Conservation (phyloP, 176 grass and related monocot genomes). For the Ensete ventricosum region DNA sequence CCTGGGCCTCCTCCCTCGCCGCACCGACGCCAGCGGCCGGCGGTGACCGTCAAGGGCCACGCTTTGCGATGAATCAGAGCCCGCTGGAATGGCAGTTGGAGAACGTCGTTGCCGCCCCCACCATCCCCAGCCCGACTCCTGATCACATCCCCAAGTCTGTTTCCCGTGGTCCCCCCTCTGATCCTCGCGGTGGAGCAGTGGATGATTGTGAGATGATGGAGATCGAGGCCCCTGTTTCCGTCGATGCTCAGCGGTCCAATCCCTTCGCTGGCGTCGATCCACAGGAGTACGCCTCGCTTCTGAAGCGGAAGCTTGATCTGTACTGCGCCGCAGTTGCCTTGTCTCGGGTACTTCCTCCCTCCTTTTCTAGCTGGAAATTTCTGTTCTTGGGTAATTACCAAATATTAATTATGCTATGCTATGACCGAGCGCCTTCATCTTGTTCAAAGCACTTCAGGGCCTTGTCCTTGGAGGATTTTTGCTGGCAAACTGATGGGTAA, state of each 20-base stretch:
- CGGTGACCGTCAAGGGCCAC: background rate
- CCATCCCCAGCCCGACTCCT: background rate
- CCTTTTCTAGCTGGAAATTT: background rate
- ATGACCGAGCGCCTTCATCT: background rate
- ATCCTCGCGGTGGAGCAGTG: background rate
- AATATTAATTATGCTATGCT: too few relatives aligned
- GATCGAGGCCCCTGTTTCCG: conserved; percentile 1
- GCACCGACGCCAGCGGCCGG: background rate
- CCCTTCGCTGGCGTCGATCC: conserved; percentile 20
- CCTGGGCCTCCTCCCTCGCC: conserved; percentile 11
- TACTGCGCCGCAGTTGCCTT: conserved; percentile 55
- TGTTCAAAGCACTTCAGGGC: background rate
- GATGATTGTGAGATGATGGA: conserved; percentile 20
- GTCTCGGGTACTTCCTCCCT: conserved; percentile 43
- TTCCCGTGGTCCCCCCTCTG: background rate
- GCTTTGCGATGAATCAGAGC: conserved; percentile 23
- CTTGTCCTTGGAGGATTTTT: background rate
- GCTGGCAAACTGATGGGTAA: too few relatives aligned
- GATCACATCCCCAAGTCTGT: background rate
- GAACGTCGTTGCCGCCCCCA: conserved; percentile 19
- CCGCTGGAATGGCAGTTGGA: conserved; percentile 34
- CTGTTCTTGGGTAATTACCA: too few relatives aligned
- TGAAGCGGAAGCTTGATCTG: conserved; percentile 49
- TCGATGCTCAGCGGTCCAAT: background rate
- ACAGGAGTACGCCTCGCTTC: conserved; percentile 36